Base-by-base conservation (phyloP, 768 basidiomycete genomes). In the Macrolepiota dolichaula region DNA sequence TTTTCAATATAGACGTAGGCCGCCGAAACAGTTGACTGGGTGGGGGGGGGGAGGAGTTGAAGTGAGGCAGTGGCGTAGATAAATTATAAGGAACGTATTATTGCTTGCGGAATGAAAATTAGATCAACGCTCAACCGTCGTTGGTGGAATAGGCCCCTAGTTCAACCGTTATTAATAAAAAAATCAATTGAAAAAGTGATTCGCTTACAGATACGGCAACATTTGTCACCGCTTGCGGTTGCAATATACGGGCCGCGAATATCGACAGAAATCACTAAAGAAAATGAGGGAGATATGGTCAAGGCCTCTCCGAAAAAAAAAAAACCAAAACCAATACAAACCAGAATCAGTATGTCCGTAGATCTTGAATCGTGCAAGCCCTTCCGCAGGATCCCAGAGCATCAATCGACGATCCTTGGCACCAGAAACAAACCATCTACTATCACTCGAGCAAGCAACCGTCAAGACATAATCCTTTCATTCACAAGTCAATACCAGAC, bases 381-480 rank as follows among this genome's bases (percentile, higher is more conserved):
- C 82, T 12, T 81, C 82, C 64, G 84, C 80, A 55, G 92, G 85
- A 70, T 96, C 92, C 88, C 92, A 94, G 71, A 96, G 94, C 72
- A 96, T 93, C 58, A 99, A 95, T 0, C 94, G 91, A 12, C 97
- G 90, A 72, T 99, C 97, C 76, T 98, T 98, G 3, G 82, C 83
- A 1, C 97, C 96, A 11, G 93, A 95, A 11, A 97, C 96, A 66
- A 98, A 89, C 92, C 94, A 85, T 65, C 92, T 86, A 3, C 92
- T 93, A 73, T 98, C 96, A 64, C 94, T 90, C 50, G 92, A 94
- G 51, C 95, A 92, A 15, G 73, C 80, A n/a, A 84, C 81, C n/a
- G 77, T 78, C 50, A 84, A 69, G 37, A 84, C 82, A 66, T 83
- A 83, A 66, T 83, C 80, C 76, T 96, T 22, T 46, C 22, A n/a